phyloP scores from a whole-genome alignment of 2,329 filamentous ascomycete genomes.

The Cordyceps tenuipes region DNA sequence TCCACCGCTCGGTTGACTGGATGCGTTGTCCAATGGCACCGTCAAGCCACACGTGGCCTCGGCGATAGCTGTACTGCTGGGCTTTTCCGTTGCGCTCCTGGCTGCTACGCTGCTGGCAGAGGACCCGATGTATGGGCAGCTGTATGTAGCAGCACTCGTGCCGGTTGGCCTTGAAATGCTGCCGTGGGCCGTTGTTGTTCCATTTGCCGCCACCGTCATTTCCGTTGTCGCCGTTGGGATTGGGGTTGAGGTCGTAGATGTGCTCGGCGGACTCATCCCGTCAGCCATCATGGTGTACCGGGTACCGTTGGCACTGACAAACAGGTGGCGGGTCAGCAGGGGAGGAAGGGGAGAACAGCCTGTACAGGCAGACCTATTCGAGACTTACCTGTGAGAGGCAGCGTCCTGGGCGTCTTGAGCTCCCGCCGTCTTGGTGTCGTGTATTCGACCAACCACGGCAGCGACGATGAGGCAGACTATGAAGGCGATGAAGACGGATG shows the following conservation, averaged over 20 bases:
- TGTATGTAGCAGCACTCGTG: not conserved
- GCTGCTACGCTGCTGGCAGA: not conserved
- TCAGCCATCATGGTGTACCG: not conserved
- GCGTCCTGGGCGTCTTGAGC: not conserved
- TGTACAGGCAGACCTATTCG: not conserved
- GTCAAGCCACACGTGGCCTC: not conserved
- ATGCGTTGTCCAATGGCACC: not conserved
- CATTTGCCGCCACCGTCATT: not conserved
- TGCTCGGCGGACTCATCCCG: not conserved
- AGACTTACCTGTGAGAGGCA: not conserved
- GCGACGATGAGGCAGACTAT: constrained; percentile 7
- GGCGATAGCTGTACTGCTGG: not conserved
- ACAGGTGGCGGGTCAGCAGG: not conserved
- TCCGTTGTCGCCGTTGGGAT: not conserved
- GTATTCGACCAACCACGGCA: not conserved
- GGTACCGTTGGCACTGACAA: not conserved
- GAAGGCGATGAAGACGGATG: not conserved
- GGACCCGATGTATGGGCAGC: constrained; percentile 1
- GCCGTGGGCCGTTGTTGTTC: not conserved
- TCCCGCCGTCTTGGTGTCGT: not conserved
- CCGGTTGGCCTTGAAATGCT: constrained; percentile 1
- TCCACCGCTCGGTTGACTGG: not conserved
- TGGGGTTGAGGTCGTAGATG: not conserved
- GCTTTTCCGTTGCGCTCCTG: not conserved
- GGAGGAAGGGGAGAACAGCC: not conserved